Conservation (phyloP, 345 rosid genomes). For the Eucalyptus globulus region DNA sequence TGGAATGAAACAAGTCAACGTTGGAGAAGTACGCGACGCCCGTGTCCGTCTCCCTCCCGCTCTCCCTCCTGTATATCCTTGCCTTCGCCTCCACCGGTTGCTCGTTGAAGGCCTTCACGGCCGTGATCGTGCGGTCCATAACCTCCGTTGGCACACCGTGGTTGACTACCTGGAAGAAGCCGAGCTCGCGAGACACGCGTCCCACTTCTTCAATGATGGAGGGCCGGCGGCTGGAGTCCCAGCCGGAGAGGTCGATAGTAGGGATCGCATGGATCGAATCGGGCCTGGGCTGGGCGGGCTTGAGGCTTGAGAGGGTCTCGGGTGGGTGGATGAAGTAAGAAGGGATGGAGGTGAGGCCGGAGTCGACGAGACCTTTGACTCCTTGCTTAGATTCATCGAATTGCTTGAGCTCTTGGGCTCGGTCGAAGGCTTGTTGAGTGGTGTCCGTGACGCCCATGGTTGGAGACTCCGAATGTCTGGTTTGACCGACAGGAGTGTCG, state of each 20-base stretch:
- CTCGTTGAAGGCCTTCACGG: conserved; percentile 10
- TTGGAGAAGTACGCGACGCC: conserved; percentile 24
- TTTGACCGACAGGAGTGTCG: too few relatives aligned
- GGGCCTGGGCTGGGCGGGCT: neutral
- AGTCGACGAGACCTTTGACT: conserved; percentile 37
- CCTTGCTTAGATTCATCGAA: neutral
- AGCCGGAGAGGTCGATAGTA: conserved; percentile 19
- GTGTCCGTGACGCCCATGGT: too few relatives aligned
- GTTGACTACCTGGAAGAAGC: conserved; percentile 27
- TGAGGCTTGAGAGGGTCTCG: neutral
- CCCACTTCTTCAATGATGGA: conserved; percentile 14
- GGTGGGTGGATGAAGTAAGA: neutral
- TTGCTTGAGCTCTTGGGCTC: too few relatives aligned
- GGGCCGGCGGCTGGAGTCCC: conserved; percentile 10
- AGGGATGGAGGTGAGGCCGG: conserved; percentile 22
- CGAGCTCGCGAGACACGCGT: conserved; percentile 13
- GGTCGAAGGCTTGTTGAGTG: too few relatives aligned
- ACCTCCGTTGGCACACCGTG: neutral
- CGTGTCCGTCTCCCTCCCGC: neutral
- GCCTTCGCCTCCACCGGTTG: conserved; percentile 22
- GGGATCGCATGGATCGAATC: conserved; percentile 16
- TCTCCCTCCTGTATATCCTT: conserved; percentile 4
- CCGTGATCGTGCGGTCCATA: conserved; percentile 2
- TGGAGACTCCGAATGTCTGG: too few relatives aligned
- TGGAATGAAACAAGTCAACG: conserved; percentile 21